phyloP scores from a whole-genome alignment of 108 stramenopile genomes.

The Aurantiochytrium sp. region DNA sequence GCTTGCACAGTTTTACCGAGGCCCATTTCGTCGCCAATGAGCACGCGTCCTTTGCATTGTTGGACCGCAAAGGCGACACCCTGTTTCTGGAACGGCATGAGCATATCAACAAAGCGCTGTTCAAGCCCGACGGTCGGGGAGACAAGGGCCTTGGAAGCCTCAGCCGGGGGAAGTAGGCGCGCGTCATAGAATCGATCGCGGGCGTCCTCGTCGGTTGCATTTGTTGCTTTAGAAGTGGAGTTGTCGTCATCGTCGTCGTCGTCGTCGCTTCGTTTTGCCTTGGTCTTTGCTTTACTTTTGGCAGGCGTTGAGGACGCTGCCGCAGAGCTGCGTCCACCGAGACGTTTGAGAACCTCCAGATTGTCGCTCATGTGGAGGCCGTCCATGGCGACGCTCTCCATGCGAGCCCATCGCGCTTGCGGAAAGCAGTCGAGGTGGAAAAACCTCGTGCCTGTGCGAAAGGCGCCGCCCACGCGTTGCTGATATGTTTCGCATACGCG shows the following conservation, averaged over 20 bases:
- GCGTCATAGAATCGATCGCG: not conserved
- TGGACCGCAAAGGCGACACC: not conserved
- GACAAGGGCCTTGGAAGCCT: not conserved
- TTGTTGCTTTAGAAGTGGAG: not conserved
- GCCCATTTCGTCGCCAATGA: conserved; percentile 86
- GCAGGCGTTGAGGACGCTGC: not conserved
- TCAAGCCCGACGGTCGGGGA: not conserved
- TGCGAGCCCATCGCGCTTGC: not conserved
- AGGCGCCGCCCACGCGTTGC: not conserved
- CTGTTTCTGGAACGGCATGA: not conserved
- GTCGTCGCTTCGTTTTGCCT: not conserved
- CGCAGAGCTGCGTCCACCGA: not conserved
- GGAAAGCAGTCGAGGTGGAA: not conserved
- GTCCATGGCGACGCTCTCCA: not conserved
- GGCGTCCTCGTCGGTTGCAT: not conserved
- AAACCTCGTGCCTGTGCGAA: not conserved
- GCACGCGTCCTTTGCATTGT: conserved; percentile 30
- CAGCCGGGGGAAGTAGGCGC: not conserved
- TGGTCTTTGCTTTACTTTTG: not conserved
- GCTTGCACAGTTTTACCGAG: conserved; percentile 76
- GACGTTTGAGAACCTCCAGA: not conserved
- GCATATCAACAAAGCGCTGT: not conserved
- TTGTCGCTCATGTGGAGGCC: not conserved
- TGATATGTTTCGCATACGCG: not conserved
- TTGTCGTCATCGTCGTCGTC: not conserved